Base-by-base conservation (phyloP, 2,329 filamentous ascomycete genomes). In the Aspergillus intermedius region DNA sequence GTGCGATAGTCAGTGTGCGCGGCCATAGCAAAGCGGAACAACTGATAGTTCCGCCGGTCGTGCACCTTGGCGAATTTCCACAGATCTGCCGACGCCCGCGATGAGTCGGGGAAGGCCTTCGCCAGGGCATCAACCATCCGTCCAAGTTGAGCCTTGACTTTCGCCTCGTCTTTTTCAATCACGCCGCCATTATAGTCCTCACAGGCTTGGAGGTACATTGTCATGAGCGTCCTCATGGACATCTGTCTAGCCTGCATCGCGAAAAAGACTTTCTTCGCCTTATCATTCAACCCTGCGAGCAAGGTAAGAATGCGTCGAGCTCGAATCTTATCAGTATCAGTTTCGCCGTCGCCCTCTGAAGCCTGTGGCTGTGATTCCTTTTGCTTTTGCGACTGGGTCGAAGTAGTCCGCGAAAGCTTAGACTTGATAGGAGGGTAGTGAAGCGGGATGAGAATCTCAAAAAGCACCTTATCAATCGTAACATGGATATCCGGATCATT, bases 1-100 rank as follows among this genome's bases (percentile, higher is more conserved):
- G 88, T 95, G 60, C 89, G 86, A 68, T 95, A 97, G 62, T 98
- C 93, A 59, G 87, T 91, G 54, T 91, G 86, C 3, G 87, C 83
- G 25, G 84, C 85, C 65, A 91, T 88, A 46, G 89, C 83, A 65
- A 91, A 96, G 49, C 87, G 84, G 56, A 96, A 83, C 19, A 98
- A 81, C 60, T 94, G 87, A 67, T 96, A 97, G 59, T 82, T 87
- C 48, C 93, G 84, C 45, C 91, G 85, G 64, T 98, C 91, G 61
- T 97, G 88, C 58, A 85, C 78, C 67, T 91, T 95, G 34, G 89
- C 90, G 64, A 96, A 97, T 60, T 88, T 94, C 72, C 88, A 84
- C 10, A 98, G 74, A 67, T 97, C 90, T 13, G 82, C 80, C 30
- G 80, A 81, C 15, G 87, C 84, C 56, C 86, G 83, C 46, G 80